These are phyloP conservation scores for Lithocarpus polystachyus DNA, from an alignment of 306 rosid species.

Conservation along the genomic window DNA sequence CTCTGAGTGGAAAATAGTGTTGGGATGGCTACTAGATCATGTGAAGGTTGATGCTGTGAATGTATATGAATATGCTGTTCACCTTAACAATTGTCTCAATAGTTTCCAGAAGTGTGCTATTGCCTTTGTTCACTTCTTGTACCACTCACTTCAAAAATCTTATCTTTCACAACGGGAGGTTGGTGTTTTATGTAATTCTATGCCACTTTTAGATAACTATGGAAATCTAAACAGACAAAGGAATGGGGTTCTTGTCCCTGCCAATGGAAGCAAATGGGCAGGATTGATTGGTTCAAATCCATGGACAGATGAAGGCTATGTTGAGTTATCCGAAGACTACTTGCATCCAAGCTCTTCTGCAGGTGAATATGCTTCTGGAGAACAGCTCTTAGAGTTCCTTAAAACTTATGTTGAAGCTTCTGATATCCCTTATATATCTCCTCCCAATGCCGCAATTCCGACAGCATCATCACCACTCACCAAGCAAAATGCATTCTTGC, in stretches of 20 bases:
- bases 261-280: constrained; percentile 68
- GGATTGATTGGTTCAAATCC: constrained; percentile 51
- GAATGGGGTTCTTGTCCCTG: constrained; percentile 54
- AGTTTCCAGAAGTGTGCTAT: constrained; percentile 22
- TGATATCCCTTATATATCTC: no score
- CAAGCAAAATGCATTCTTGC: constrained; percentile 18
- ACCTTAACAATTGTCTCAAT: constrained; percentile 10
- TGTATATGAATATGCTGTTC: constrained; percentile 29
- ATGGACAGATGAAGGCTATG: constrained; percentile 49
- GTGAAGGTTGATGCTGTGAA: constrained; percentile 16
- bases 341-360: constrained; percentile 25
- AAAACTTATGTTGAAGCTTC: no score
- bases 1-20: constrained; percentile 14
- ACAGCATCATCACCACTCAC: no score
- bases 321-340: constrained; percentile 61
- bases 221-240: constrained; percentile 22
- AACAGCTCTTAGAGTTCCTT: constrained; percentile 37
- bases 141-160: constrained; percentile 22
- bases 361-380: constrained; percentile 20
- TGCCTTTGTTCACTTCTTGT: constrained; percentile 54
- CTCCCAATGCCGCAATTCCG: no score
- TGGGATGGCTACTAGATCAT: constrained; percentile 38
- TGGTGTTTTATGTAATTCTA: constrained; percentile 3
- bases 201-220: constrained; percentile 69
- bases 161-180: constrained; percentile 27